These are phyloP conservation scores for Cornus controversa DNA, from an alignment of 148 eudicot genomes.

Conservation along the genomic window DNA sequence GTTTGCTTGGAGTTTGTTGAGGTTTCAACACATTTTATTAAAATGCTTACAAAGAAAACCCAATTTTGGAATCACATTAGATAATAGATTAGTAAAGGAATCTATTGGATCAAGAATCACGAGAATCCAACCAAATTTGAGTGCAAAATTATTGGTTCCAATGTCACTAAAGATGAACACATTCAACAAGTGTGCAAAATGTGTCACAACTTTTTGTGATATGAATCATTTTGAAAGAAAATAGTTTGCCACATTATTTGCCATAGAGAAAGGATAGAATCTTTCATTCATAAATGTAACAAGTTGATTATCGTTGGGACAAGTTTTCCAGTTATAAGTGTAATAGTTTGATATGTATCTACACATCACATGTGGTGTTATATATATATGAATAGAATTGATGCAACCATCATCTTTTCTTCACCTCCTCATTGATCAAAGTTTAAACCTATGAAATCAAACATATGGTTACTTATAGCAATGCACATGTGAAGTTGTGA, in stretches of 20 bases:
- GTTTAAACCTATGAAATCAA: background rate
- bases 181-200: background rate
- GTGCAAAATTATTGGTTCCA: constrained; percentile 1
- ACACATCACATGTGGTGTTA: too few relatives aligned
- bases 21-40: background rate
- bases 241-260: background rate
- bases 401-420: background rate
- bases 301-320: too few relatives aligned
- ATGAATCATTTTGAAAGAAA: too few relatives aligned
- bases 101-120: constrained; percentile 24
- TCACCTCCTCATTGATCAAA: background rate
- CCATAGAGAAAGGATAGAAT: background rate
- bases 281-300: background rate
- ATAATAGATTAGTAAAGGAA: constrained; percentile 28
- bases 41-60: background rate
- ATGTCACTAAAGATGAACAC: constrained; percentile 54
- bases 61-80: background rate
- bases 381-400: background rate
- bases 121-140: constrained; percentile 25
- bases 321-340: background rate
- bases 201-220: background rate
- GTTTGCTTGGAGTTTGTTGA: constrained; percentile 29
- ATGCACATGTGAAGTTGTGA: too few relatives aligned
- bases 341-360: background rate
- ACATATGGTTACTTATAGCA: too few relatives aligned